These are phyloP conservation scores for Fusarium napiforme DNA, from an alignment of 2,329 filamentous ascomycete species.

Conservation along the genomic window DNA sequence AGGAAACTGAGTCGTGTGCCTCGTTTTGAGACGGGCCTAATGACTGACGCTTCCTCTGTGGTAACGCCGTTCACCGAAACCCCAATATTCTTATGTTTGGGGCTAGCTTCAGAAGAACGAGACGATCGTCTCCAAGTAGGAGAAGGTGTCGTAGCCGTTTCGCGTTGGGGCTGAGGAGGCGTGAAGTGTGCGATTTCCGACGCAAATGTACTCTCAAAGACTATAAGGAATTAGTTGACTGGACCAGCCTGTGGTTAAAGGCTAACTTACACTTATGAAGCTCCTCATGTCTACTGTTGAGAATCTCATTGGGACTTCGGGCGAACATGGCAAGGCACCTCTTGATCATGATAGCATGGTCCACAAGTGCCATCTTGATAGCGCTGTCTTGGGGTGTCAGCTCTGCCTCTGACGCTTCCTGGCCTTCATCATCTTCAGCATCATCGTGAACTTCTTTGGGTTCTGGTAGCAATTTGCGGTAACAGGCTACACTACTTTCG, in stretches of 20 bases:
- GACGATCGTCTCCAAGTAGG: constrained; percentile 62
- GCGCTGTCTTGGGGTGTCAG: constrained; percentile 75
- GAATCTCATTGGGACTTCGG: constrained; percentile 70
- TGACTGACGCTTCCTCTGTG: constrained; percentile 62
- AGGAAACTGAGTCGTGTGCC: constrained; percentile 68
- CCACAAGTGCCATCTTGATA: constrained; percentile 84
- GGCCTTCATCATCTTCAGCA: constrained; percentile 55
- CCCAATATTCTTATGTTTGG: constrained; percentile 48
- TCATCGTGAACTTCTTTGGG: constrained; percentile 55
- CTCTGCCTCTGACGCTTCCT: constrained; percentile 58
- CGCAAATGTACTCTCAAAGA: constrained; percentile 71
- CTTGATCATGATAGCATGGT: constrained; percentile 89
- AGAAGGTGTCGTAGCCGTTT: constrained; percentile 55
- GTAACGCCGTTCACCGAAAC: constrained; percentile 50
- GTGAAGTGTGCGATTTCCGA: constrained; percentile 73
- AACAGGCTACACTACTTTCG: constrained; percentile 81
- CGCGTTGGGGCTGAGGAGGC: constrained; percentile 58
- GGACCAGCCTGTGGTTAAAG: neutral
- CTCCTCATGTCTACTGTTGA: constrained; percentile 66
- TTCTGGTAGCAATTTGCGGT: constrained; percentile 77
- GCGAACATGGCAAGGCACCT: constrained; percentile 78
- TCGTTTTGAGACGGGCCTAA: constrained; percentile 62
- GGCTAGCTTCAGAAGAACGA: constrained; percentile 54
- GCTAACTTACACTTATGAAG: constrained; percentile 70
- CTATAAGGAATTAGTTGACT: constrained; percentile 51